Evolutionary conservation across 495 filamentous ascomycete species (phyloP).

Genomic region (Parathielavia appendiculata): DNA sequence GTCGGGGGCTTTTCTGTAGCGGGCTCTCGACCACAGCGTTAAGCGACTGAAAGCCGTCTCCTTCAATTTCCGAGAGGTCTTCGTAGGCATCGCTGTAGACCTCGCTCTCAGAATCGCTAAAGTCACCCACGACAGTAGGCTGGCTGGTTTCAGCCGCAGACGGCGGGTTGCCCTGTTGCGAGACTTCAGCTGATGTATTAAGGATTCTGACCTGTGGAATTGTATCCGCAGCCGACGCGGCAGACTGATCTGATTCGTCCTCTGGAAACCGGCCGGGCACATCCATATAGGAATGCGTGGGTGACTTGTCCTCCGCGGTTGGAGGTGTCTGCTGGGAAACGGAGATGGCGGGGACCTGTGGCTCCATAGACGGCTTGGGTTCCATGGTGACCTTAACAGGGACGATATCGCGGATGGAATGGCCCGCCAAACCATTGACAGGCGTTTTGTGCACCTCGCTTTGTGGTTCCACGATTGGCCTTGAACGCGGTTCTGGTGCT

Average conservation of each 20-base stretch:
- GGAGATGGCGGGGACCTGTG: slow-evolving; percentile 34
- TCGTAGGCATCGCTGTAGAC: slow-evolving; percentile 88
- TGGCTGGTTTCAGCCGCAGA: background rate
- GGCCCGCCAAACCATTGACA: background rate
- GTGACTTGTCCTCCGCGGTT: slow-evolving; percentile 10
- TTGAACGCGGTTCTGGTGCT: background rate
- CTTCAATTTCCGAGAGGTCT: slow-evolving; percentile 61
- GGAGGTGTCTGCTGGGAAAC: slow-evolving; percentile 36
- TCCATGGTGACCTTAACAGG: slow-evolving; percentile 1
- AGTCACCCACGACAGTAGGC: slow-evolving; percentile 11
- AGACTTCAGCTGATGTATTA: background rate
- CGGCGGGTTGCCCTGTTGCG: background rate
- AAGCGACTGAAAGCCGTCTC: slow-evolving; percentile 74
- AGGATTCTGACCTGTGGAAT: background rate
- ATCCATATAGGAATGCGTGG: slow-evolving; percentile 29
- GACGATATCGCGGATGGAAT: background rate
- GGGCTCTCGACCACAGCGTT: slow-evolving; percentile 75
- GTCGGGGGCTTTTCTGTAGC: background rate
- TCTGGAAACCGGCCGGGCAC: slow-evolving; percentile 45
- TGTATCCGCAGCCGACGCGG: background rate
- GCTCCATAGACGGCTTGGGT: slow-evolving; percentile 13
- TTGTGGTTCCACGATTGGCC: background rate
- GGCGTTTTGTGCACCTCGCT: background rate
- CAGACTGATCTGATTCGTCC: slow-evolving; percentile 30
- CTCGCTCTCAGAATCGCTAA: slow-evolving; percentile 45